Base-by-base conservation (phyloP, 2,329 filamentous ascomycete genomes). In the Dactylellina haptotyla region DNA sequence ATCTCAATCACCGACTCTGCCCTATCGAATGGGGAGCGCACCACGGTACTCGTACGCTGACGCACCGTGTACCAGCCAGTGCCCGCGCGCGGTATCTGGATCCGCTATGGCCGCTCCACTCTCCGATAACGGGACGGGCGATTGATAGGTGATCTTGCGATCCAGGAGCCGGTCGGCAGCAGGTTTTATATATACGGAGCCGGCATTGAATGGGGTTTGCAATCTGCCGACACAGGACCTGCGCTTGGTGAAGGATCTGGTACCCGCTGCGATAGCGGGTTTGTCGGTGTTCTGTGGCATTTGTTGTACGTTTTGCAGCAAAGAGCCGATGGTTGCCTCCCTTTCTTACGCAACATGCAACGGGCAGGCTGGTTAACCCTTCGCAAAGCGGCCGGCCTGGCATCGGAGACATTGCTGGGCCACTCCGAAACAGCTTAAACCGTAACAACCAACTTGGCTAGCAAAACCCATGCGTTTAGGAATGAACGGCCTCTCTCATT, bases 381-480 rank as follows among this genome's bases (percentile, higher is more conserved):
- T 72, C 67, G 67, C 67, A 65, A 58, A 72, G 59, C 67, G 67
- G 53, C 67, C 67, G 67, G 67, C 67, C 59, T 64, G 51, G 59
- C 54, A 61, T 64, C 59, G 59, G 59, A 54, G 43, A 57, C 64
- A 62, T 37, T 53, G 51, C 63, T 20, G 23, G 26, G 4, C 46
- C 56, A 37, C 14, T 59, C 56, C 56, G 25, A 58, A 58, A 58
- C 54, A 45, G 39, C 25, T 16, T 12, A 51, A 51, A 51, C 16
- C 14, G 6, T 34, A 34, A 34, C 12, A 2, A 46, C 18, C 41
- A 46, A 23, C 41, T 46, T 10, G 10, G 3, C 18, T n/a, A 8
- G 41, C 37, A 6, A 34, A 6, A 6, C 14, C 6, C 32, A 34
- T 34, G 32, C 32, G 14, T 5, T 34, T 34, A 34, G 32, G 56